Evolutionary conservation across 345 rosid genomes (phyloP), one percentile per base, ranked within the genome.

Genomic region (Bruguiera gymnorhiza): DNA sequence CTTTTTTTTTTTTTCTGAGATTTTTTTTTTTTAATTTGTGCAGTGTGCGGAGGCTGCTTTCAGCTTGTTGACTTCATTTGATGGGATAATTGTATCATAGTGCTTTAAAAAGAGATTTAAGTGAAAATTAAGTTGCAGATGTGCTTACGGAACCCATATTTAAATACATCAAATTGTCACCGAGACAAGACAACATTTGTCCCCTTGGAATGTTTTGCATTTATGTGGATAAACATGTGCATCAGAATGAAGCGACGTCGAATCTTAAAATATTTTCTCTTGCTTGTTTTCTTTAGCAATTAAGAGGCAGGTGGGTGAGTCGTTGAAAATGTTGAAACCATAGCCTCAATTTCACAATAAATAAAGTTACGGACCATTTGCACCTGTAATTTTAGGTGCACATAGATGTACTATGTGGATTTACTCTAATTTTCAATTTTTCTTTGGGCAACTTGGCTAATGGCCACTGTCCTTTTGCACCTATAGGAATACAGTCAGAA

Each of bases 71-170:
- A 55, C 27, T 52, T 21, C 10, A n/a, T 1, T 53, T 55, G 10
- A 21, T 55, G 29, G 11, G 6, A 23, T 55, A 9, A 29, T 39
- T 2, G 6, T 23, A n/a, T 5, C 27, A 55, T 23, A n/a, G 15
- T 8, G 59, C 0, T 18, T 21, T 23, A 3, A 55, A 55, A 2
- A 8, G 59, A 13, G 48, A 10, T 39, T 2, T 1, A 54, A 54
- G 7, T 4, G 3, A 9, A 23, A 9, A 8, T 21, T 23, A 39
- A 68, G 68, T 68, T 6, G 7, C 3, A 16, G 10, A 32, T 7
- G 24, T 60, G 79, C 27, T 69, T 26, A 75, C 70, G 75, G 61
- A 72, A 68, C 39, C 31, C 27, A 68, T 67, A 77, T 74, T 63
- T 16, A 37, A 20, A 11, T 23, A 29, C 59, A 18, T 62, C 48